Evolutionary conservation across 805 yeast species (phyloP).

Genomic region (Teunomyces stri): DNA sequence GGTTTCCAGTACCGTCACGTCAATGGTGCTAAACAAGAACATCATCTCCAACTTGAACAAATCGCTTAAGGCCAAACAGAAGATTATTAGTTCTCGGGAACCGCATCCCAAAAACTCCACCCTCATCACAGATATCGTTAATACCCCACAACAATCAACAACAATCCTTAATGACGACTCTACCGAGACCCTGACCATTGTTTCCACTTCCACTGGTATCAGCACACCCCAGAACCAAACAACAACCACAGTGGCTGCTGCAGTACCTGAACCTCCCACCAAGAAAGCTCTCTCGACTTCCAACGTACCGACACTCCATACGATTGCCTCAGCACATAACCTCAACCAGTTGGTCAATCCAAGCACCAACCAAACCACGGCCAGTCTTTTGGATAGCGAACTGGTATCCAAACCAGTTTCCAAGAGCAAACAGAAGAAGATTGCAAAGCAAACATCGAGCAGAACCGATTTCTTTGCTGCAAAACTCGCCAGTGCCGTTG

Average conservation of each 20-base stretch:
- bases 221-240: slow-evolving; percentile 1
- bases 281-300: background rate
- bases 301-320: background rate
- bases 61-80: slow-evolving; percentile 42
- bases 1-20: background rate
- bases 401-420: background rate
- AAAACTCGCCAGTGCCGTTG: slow-evolving; percentile 89
- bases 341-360: background rate
- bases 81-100: slow-evolving; percentile 34
- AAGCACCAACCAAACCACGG: background rate
- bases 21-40: slow-evolving; percentile 20
- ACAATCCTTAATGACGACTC: slow-evolving; percentile 7
- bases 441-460: slow-evolving; percentile 55
- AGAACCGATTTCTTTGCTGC: slow-evolving; percentile 95
- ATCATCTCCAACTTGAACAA: slow-evolving; percentile 42
- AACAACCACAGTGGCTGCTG: slow-evolving; percentile 1
- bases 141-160: slow-evolving; percentile 30
- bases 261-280: background rate
- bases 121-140: slow-evolving; percentile 34
- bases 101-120: slow-evolving; percentile 36
- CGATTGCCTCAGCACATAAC: background rate
- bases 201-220: background rate
- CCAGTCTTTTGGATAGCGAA: background rate
- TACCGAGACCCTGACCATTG: background rate
- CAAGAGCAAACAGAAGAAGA: slow-evolving; percentile 25